Evolutionary conservation across 2,329 filamentous ascomycete genomes (phyloP).

Genomic region (Oidium heveae): DNA sequence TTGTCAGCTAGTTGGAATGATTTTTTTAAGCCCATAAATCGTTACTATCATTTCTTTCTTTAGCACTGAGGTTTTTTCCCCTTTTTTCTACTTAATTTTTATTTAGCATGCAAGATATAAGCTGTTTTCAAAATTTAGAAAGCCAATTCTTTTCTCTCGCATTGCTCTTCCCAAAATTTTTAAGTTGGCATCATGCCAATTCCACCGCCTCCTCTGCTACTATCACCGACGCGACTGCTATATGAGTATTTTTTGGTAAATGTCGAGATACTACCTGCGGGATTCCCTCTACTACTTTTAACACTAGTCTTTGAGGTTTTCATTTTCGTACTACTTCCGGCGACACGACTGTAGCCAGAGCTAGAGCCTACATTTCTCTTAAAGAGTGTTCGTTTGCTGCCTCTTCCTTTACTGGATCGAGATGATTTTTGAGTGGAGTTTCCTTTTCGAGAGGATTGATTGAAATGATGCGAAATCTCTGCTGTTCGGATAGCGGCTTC

Average conservation of each 20-base stretch:
- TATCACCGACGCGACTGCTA: not conserved
- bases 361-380: conserved; percentile 3
- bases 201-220: conserved; percentile 1
- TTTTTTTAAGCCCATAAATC: no score
- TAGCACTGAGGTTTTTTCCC: no score
- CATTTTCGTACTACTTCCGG: conserved; percentile 6
- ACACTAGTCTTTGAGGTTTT: not conserved
- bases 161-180: not conserved
- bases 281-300: not conserved
- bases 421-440: not conserved
- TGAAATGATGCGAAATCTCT: conserved; percentile 3
- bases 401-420: conserved; percentile 1
- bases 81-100: no score
- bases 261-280: conserved; percentile 1
- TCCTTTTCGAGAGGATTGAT: not conserved
- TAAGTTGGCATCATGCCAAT: conserved; percentile 10
- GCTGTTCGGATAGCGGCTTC: conserved; percentile 1
- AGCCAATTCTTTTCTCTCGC: no score
- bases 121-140: no score
- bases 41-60: no score
- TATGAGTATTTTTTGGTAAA: not conserved
- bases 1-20: no score
- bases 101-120: no score
- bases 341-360: conserved; percentile 4
- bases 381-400: conserved; percentile 1